phyloP scores from a whole-genome alignment of 2,329 filamentous ascomycete genomes.

The Dactylellina sp. region DNA sequence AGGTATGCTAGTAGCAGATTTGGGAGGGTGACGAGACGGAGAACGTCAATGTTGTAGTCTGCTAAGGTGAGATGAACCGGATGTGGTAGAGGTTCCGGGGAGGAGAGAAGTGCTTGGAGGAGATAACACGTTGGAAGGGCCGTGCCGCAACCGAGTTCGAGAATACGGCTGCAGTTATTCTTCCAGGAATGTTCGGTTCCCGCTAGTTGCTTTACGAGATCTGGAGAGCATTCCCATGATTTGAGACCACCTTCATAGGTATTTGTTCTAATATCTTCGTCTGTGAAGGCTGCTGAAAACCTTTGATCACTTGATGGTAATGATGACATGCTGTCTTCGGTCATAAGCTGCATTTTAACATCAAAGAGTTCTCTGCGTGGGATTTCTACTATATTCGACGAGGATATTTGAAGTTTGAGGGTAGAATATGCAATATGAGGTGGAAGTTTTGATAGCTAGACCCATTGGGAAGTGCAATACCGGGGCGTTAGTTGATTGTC shows the following conservation, averaged over 20 bases:
- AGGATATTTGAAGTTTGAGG: constrained; percentile 72
- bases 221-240: constrained; percentile 87
- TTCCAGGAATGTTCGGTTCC: constrained; percentile 49
- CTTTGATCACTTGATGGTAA: constrained; percentile 56
- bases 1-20: constrained; percentile 79
- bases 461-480: too few relatives aligned
- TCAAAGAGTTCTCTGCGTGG: constrained; percentile 85
- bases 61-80: constrained; percentile 74
- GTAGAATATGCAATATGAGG: constrained; percentile 78
- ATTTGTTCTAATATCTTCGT: constrained; percentile 80
- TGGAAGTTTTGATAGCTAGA: constrained; percentile 68
- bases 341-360: constrained; percentile 83
- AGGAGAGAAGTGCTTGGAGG: constrained; percentile 71
- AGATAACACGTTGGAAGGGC: constrained; percentile 78
- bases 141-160: constrained; percentile 80
- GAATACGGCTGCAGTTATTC: constrained; percentile 14
- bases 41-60: constrained; percentile 83
- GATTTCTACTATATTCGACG: constrained; percentile 69
- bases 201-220: constrained; percentile 77
- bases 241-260: constrained; percentile 90
- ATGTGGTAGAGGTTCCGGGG: constrained; percentile 56
- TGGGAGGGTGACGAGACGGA: constrained; percentile 81
- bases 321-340: constrained; percentile 66
- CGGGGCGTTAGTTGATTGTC: too few relatives aligned
- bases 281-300: constrained; percentile 58